phyloP scores from a whole-genome alignment of 352 stramenopile genomes.

The Phytophthora sp. region DNA sequence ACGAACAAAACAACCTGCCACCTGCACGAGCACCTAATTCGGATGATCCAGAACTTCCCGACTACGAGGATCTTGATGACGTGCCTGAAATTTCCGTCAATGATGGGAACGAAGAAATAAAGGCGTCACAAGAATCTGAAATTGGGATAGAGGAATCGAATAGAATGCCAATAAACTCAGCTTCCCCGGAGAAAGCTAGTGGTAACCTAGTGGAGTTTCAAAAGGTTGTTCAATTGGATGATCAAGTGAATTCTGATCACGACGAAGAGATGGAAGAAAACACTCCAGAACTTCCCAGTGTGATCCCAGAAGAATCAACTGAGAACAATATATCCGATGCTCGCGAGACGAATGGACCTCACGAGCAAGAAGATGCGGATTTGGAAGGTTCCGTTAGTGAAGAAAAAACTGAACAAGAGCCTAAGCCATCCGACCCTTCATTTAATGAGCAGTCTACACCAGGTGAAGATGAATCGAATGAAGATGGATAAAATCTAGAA shows the following conservation, averaged over 20 bases:
- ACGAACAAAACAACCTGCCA: background rate
- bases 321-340: no score
- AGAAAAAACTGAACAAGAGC: no score
- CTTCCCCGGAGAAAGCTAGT: background rate
- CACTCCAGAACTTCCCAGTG: background rate
- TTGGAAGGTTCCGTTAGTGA: background rate
- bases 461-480: background rate
- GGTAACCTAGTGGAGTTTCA: background rate
- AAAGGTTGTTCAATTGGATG: background rate
- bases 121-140: background rate
- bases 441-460: background rate
- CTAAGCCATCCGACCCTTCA: background rate
- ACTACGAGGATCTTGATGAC: background rate
- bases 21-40: background rate
- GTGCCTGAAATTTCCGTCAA: background rate
- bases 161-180: no score
- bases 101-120: background rate
- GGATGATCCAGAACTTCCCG: background rate
- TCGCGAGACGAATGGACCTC: background rate
- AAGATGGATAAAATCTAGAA: background rate
- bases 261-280: background rate
- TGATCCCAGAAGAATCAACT: background rate
- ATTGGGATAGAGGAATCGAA: background rate
- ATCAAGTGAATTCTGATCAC: background rate
- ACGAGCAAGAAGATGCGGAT: background rate